Percentiles rank a stretch among this genome's conserved stretches.
phyloP scores from a whole-genome alignment of 352 stramenopile genomes.

The Globisporangium nunn region DNA sequence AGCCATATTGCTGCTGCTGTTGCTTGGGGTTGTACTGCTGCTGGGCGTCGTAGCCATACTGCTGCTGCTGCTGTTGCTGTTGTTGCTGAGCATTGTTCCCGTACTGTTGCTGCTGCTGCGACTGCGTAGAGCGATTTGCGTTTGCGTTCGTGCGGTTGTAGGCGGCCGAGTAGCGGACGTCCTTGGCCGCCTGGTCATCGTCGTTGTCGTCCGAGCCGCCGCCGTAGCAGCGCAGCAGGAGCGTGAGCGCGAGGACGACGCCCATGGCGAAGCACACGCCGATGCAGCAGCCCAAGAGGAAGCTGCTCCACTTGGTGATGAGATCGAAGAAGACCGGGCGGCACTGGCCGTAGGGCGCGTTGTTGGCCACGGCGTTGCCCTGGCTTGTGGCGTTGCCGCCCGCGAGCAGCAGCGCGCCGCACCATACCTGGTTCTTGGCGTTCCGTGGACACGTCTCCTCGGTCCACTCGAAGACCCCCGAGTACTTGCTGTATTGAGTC shows the following conservation, averaged over 20 bases:
- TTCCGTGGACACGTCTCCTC: slow-evolving; percentile 45
- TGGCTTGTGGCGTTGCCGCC: slow-evolving; percentile 12
- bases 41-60: slow-evolving; percentile 1
- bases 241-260: slow-evolving; percentile 48
- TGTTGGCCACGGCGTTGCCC: slow-evolving; percentile 27
- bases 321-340: slow-evolving; percentile 52
- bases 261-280: slow-evolving; percentile 42
- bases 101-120: slow-evolving; percentile 23
- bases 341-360: slow-evolving; percentile 65
- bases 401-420: slow-evolving; percentile 48
- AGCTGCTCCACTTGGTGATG: slow-evolving; percentile 61
- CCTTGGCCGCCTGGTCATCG: slow-evolving; percentile 3
- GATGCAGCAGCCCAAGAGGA: slow-evolving; percentile 45
- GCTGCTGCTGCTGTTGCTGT: slow-evolving; percentile 6
- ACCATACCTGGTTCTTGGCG: slow-evolving; percentile 60
- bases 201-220: slow-evolving; percentile 19
- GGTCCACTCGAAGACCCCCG: slow-evolving; percentile 57
- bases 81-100: slow-evolving; percentile 12
- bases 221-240: slow-evolving; percentile 39
- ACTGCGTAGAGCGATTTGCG: slow-evolving; percentile 2
- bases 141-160: slow-evolving; percentile 5
- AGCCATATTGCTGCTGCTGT: slow-evolving; percentile 8
- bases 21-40: slow-evolving; percentile 11
- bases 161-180: slow-evolving; percentile 1
- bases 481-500: slow-evolving; percentile 52